phyloP scores from a whole-genome alignment of 257 asterid genomes.

The Gentiana macrophylla region DNA sequence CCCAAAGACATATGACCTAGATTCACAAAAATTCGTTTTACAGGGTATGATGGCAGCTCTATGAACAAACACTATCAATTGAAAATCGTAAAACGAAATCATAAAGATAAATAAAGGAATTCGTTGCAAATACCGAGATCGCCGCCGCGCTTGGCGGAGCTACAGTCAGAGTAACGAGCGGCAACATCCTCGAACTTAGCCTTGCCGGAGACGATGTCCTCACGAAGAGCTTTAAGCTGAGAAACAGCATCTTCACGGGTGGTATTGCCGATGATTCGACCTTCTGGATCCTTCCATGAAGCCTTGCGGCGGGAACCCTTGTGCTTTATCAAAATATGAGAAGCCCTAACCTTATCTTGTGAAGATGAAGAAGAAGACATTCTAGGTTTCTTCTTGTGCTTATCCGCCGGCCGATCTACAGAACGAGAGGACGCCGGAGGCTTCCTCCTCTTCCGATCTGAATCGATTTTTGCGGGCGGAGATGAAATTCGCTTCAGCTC shows the following conservation, averaged over 20 bases:
- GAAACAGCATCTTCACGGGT: slow-evolving; percentile 68
- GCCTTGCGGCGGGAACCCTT: slow-evolving; percentile 87
- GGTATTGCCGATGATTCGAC: slow-evolving; percentile 56
- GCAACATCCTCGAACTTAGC: slow-evolving; percentile 72
- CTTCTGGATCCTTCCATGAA: slow-evolving; percentile 98
- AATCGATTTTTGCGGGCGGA: slow-evolving; percentile 44
- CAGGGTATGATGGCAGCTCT: neutral
- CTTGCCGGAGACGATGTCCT: slow-evolving; percentile 53
- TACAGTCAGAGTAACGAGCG: slow-evolving; percentile 60
- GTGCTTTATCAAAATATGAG: slow-evolving; percentile 90
- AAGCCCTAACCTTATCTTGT: slow-evolving; percentile 72
- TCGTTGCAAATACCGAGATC: slow-evolving; percentile 54
- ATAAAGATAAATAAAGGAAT: slow-evolving; percentile 2
- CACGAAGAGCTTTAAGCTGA: slow-evolving; percentile 55
- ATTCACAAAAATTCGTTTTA: neutral
- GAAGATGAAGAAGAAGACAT: slow-evolving; percentile 49
- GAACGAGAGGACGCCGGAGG: slow-evolving; percentile 23
- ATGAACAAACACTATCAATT: neutral
- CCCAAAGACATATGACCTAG: neutral
- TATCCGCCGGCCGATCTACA: slow-evolving; percentile 37
- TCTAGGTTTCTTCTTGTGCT: slow-evolving; percentile 48
- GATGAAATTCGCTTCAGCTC: neutral
- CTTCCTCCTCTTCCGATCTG: slow-evolving; percentile 77
- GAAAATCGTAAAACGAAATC: neutral
- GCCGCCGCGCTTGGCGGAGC: slow-evolving; percentile 96